Percentiles rank a stretch among this genome's conserved stretches.
These are phyloP conservation scores for Spergularia bocconei DNA, from an alignment of 148 eudicot species.

Conservation along the genomic window DNA sequence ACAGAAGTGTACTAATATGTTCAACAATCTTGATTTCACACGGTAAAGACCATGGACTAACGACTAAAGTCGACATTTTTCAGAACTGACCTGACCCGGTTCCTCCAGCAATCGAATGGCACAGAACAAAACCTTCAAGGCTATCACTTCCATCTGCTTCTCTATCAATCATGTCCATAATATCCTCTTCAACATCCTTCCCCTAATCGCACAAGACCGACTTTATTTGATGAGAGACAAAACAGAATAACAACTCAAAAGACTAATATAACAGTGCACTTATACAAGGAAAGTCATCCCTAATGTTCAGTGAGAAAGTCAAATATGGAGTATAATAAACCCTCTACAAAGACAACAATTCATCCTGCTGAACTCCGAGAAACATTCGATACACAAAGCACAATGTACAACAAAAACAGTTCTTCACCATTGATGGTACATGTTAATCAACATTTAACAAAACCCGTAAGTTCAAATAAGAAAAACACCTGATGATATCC, in stretches of 20 bases:
- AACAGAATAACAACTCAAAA: slow-evolving; percentile 1
- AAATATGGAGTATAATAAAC: background rate
- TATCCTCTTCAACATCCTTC: slow-evolving; percentile 86
- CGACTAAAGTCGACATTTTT: background rate
- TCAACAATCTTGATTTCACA: background rate
- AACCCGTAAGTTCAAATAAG: background rate
- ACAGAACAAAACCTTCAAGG: slow-evolving; percentile 97
- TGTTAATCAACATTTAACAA: slow-evolving; percentile 1
- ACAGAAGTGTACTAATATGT: background rate
- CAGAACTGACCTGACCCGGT: slow-evolving; percentile 83
- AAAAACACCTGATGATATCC: slow-evolving; percentile 84
- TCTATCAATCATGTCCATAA: slow-evolving; percentile 99
- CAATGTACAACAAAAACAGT: background rate
- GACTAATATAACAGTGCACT: background rate
- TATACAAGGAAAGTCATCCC: too few species aligned
- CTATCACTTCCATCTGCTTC: slow-evolving; percentile 99
- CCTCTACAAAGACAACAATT: background rate
- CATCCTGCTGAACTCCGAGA: too few species aligned
- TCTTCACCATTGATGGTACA: background rate
- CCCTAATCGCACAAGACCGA: slow-evolving; percentile 52
- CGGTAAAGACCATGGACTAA: background rate
- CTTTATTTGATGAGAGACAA: slow-evolving; percentile 12
- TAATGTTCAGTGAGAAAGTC: background rate
- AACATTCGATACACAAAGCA: too few species aligned
- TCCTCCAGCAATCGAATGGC: slow-evolving; percentile 99